These are phyloP conservation scores for Zizania latifolia DNA, from an alignment of 176 grass and related monocot species.

Conservation along the genomic window DNA sequence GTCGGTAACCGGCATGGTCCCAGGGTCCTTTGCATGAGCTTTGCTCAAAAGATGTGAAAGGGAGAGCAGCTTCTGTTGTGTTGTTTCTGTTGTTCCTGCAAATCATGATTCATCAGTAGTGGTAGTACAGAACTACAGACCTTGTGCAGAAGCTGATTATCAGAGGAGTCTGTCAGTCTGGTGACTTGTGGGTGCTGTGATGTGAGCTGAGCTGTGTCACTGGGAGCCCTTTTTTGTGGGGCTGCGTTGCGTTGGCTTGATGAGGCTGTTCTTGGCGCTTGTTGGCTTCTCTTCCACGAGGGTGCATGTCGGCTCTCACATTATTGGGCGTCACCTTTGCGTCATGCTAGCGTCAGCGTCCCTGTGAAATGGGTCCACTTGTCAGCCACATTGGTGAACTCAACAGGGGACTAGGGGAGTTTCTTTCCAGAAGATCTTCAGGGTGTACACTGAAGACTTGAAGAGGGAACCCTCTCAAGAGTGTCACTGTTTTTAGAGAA, in stretches of 20 bases:
- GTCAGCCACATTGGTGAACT: no score
- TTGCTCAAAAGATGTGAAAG: no score
- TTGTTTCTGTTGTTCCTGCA: neutral
- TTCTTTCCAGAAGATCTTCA: no score
- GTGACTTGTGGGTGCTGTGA: neutral
- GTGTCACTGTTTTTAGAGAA: no score
- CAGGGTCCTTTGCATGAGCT: constrained; percentile 11
- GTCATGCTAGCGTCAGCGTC: constrained; percentile 21
- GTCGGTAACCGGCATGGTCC: no score
- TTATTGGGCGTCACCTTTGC: neutral
- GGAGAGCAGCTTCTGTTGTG: no score
- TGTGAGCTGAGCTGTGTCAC: neutral
- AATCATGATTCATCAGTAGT: no score
- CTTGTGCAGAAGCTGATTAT: neutral
- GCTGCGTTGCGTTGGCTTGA: neutral
- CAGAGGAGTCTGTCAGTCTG: no score
- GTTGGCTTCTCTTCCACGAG: no score
- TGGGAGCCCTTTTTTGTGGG: neutral
- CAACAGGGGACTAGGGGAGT: no score
- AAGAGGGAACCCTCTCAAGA: no score
- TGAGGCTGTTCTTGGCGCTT: neutral
- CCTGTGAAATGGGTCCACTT: neutral
- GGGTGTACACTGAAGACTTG: no score
- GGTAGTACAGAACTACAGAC: neutral
- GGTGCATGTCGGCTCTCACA: neutral